Percentiles rank a stretch among this genome's conserved stretches.
These are phyloP conservation scores for Xylaria sp. DNA, from an alignment of 2,329 filamentous ascomycete genomes.

Conservation along the genomic window DNA sequence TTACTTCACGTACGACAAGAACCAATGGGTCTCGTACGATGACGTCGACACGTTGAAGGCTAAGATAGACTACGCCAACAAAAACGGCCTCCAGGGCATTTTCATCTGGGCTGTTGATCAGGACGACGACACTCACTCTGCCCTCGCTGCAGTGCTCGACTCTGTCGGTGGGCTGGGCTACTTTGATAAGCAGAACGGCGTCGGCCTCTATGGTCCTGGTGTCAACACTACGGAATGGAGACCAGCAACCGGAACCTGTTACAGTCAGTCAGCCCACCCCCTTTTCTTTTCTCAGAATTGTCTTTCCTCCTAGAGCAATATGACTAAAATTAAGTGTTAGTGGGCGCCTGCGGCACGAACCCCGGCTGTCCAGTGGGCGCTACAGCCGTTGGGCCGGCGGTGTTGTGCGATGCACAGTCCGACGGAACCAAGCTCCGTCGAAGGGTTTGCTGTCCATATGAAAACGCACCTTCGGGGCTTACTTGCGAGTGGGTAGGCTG, in stretches of 20 bases:
- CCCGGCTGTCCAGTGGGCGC: constrained; percentile 11
- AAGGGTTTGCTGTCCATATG: constrained; percentile 13
- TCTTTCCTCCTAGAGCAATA: not conserved
- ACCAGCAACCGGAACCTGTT: constrained; percentile 17
- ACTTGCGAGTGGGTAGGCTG: constrained; percentile 12
- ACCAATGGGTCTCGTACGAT: constrained; percentile 58
- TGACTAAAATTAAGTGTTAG: constrained; percentile 8
- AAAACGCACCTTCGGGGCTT: not conserved
- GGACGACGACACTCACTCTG: constrained; percentile 37
- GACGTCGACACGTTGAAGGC: constrained; percentile 51
- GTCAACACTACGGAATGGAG: constrained; percentile 3
- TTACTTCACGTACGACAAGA: constrained; percentile 46
- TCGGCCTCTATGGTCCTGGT: constrained; percentile 11
- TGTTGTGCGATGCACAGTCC: constrained; percentile 4
- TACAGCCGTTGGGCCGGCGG: not conserved
- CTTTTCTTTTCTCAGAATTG: no score
- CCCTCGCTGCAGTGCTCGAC: constrained; percentile 20
- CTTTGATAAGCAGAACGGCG: constrained; percentile 21
- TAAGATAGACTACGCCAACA: constrained; percentile 51
- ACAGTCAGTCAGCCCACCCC: constrained; percentile 5
- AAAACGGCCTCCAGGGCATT: constrained; percentile 47
- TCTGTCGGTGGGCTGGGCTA: constrained; percentile 21
- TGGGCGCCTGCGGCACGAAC: constrained; percentile 15
- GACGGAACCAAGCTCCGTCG: not conserved
- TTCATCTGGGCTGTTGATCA: constrained; percentile 52